Percentiles rank a stretch among this genome's conserved stretches.
Conservation (phyloP, 768 basidiomycete genomes). For the Rhizopogon salebrosus region DNA sequence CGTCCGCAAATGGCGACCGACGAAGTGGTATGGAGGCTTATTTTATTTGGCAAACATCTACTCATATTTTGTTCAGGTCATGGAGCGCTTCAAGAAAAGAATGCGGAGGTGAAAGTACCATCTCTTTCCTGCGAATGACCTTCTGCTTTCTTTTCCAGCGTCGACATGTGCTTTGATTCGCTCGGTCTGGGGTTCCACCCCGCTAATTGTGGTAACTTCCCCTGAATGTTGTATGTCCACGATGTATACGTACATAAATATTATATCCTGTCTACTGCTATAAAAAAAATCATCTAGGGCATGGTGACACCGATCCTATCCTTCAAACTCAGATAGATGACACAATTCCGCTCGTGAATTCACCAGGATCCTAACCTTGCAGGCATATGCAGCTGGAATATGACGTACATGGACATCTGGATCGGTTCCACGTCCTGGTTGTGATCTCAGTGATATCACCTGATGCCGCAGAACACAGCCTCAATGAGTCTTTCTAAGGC, state of each 20-base stretch:
- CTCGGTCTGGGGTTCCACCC: not conserved
- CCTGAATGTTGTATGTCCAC: not conserved
- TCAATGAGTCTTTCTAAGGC: no score
- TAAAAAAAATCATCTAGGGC: conserved; percentile 1
- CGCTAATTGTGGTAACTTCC: no score
- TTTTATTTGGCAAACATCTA: not conserved
- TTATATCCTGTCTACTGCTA: not conserved
- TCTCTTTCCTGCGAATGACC: conserved; percentile 1
- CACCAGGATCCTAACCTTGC: no score
- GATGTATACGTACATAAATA: not conserved
- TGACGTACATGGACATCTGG: no score
- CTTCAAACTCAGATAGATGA: no score
- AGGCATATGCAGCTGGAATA: no score
- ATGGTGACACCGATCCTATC: conserved; percentile 21
- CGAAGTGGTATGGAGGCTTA: conserved; percentile 57
- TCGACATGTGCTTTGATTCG: not conserved
- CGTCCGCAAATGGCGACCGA: conserved; percentile 85
- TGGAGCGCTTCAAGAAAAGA: conserved; percentile 97
- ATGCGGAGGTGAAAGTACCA: conserved; percentile 63
- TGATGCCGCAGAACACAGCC: no score
- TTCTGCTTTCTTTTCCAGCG: not conserved
- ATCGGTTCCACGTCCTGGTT: no score
- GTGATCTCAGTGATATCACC: no score
- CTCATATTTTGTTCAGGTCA: conserved; percentile 47
- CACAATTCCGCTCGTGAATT: no score